These are phyloP conservation scores for Melanogaster broomeanus DNA, from an alignment of 768 basidiomycete genomes.

Conservation along the genomic window DNA sequence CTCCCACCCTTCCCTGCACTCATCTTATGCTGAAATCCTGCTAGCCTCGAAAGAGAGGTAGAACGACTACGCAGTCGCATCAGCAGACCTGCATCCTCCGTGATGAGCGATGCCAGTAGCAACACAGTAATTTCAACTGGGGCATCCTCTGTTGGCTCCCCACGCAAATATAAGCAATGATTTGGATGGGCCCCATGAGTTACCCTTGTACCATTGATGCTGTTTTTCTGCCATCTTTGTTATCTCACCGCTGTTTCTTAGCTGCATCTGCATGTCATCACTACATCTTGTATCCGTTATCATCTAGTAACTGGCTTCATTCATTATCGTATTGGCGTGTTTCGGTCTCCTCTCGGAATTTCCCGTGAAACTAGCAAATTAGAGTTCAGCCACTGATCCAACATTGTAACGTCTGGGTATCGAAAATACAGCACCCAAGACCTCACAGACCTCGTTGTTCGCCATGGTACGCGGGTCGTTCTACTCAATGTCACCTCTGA, in stretches of 20 bases:
- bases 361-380: slow-evolving; percentile 30
- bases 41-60: slow-evolving; percentile 65
- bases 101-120: slow-evolving; percentile 23
- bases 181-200: slow-evolving; percentile 1
- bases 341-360: slow-evolving; percentile 12
- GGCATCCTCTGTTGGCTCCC: slow-evolving; percentile 29
- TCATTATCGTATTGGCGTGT: background rate
- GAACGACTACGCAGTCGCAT: slow-evolving; percentile 67
- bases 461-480: slow-evolving; percentile 27
- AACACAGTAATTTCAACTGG: slow-evolving; percentile 8
- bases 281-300: slow-evolving; percentile 21
- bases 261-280: slow-evolving; percentile 13
- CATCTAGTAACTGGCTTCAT: slow-evolving; percentile 12
- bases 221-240: background rate
- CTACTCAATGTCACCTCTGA: background rate
- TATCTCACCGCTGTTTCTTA: background rate
- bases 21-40: slow-evolving; percentile 1
- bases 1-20: background rate
- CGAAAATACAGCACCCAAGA: slow-evolving; percentile 1
- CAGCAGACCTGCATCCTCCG: slow-evolving; percentile 53
- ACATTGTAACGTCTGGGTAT: background rate
- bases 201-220: background rate
- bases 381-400: slow-evolving; percentile 34
- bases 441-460: slow-evolving; percentile 15
- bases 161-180: slow-evolving; percentile 25